These are phyloP conservation scores for Carpediemonas membranifera DNA, from an alignment of 78 protist genomes.

Conservation along the genomic window DNA sequence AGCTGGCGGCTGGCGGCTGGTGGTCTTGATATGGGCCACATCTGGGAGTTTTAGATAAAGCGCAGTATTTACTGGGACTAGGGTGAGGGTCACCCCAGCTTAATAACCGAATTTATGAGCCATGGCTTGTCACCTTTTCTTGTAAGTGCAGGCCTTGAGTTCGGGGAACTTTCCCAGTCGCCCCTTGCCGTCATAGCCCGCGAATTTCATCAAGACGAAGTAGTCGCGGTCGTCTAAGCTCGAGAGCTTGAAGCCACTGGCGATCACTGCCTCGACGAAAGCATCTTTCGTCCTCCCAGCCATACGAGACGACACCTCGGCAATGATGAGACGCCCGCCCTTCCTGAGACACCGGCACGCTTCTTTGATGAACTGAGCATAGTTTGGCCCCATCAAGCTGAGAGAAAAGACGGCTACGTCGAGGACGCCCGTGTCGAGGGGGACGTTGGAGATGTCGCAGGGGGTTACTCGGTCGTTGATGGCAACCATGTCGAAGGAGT, in stretches of 20 bases:
- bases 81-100: too few species aligned
- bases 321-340: slow-evolving; percentile 49
- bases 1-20: too few species aligned
- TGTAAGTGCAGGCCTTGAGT: slow-evolving; percentile 34
- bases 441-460: slow-evolving; percentile 58
- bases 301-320: slow-evolving; percentile 51
- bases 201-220: slow-evolving; percentile 17
- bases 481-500: slow-evolving; percentile 68
- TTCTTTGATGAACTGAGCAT: slow-evolving; percentile 47
- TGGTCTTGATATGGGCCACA: too few species aligned
- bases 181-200: too few species aligned
- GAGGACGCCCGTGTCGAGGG: slow-evolving; percentile 34
- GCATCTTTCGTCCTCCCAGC: background rate
- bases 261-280: slow-evolving; percentile 29
- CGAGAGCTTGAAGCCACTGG: slow-evolving; percentile 29
- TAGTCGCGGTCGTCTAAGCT: background rate
- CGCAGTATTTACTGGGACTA: too few species aligned
- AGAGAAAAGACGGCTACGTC: slow-evolving; percentile 60
- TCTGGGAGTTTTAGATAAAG: too few species aligned
- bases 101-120: background rate
- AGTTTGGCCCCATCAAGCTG: slow-evolving; percentile 70
- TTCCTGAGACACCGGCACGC: slow-evolving; percentile 47
- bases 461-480: slow-evolving; percentile 53
- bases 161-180: background rate
- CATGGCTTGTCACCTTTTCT: slow-evolving; percentile 30